Evolutionary conservation across 2,329 filamentous ascomycete genomes (phyloP), one percentile per base, ranked within the genome.

Genomic region (Penicillium carneum): DNA sequence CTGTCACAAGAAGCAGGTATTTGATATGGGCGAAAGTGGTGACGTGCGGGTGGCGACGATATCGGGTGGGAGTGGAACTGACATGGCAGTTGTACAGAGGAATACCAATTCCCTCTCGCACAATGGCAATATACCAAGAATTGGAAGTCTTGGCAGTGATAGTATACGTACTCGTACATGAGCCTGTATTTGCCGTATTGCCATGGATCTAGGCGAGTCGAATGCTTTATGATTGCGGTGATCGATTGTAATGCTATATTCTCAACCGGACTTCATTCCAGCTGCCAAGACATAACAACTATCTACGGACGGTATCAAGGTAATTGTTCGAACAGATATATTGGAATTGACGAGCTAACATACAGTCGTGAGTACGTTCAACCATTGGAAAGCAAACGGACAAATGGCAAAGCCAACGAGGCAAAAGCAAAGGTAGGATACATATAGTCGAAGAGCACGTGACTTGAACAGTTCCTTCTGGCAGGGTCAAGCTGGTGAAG

Each of bases 401-500:
- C 48, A 34, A 55, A 46, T 49, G 9, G 38, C 20, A 43, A 49
- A 38, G 23, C 38, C 51, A 45, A 50, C n/a, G 33, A 53, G 48
- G 52, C 38, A 57, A 95, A 93, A 84, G 38, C 51, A 56, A 38
- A 34, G 31, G 31, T 59, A 49, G 38, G 57, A 20, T 60, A 60
- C 57, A 60, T n/a, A 34, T 23, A 46, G 43, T 45, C 45, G 31
- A 42, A 51, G 38, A 14, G 20, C 26, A 18, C 43, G 20, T 42
- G 23, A 54, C 42, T 34, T 36, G n/a, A 42, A 12, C 12, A 43
- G 33, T 49, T 26, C 23, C 23, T 6, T 26, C 23, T 26, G 43
- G 31, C 43, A n/a, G 33, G 31, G 10, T 34, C 31, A 34, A 41
- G 33, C 18, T 47, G 31, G 26, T 18, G 11, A 54, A 36, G 29